phyloP scores from a whole-genome alignment of 768 basidiomycete genomes.

The Royoungia palumana region DNA sequence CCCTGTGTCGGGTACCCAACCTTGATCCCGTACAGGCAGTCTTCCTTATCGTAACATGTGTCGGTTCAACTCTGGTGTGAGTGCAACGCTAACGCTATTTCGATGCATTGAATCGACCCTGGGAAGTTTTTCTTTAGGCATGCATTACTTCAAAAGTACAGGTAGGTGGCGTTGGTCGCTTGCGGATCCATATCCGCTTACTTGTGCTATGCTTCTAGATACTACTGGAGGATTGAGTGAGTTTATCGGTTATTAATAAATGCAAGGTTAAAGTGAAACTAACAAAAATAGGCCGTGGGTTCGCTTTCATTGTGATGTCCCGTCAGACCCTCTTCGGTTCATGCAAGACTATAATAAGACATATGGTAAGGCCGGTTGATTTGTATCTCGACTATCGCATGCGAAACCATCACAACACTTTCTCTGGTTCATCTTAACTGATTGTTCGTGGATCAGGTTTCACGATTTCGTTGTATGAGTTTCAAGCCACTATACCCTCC shows the following conservation, averaged over 20 bases:
- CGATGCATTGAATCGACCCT: neutral
- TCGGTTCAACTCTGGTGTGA: conserved; percentile 67
- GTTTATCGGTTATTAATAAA: conserved; percentile 6
- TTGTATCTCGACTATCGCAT: neutral
- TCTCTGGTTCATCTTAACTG: too few species aligned
- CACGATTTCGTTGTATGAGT: conserved; percentile 62
- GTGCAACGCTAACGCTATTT: conserved; percentile 13
- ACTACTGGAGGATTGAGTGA: conserved; percentile 31
- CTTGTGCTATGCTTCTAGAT: conserved; percentile 8
- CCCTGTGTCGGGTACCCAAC: neutral
- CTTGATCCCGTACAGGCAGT: conserved; percentile 6
- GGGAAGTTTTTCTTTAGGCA: conserved; percentile 50
- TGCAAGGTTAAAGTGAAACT: conserved; percentile 35
- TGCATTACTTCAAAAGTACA: conserved; percentile 27
- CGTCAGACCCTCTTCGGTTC: conserved; percentile 49
- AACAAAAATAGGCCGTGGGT: conserved; percentile 41
- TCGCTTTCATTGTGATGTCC: conserved; percentile 52
- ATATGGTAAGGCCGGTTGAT: conserved; percentile 38
- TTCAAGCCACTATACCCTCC: conserved; percentile 56
- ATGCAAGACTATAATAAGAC: conserved; percentile 54
- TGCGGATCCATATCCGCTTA: neutral
- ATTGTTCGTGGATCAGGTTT: conserved; percentile 39
- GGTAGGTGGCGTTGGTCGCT: conserved; percentile 12
- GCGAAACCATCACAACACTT: neutral
- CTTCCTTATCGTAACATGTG: conserved; percentile 68